Base-by-base conservation (phyloP, 2,329 filamentous ascomycete species). In the Venturia nashicola region DNA sequence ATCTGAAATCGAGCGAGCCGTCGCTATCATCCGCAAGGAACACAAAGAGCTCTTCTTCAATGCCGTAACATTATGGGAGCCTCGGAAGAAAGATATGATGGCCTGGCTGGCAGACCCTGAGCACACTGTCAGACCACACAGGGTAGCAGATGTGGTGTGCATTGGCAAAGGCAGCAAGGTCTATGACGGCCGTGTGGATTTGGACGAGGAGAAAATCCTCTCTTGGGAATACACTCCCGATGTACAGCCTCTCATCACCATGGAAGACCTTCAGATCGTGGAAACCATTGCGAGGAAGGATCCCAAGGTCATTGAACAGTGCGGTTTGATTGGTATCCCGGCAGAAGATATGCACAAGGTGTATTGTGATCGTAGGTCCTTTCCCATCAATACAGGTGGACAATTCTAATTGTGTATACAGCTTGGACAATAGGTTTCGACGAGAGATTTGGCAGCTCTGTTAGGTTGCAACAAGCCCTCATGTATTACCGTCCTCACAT, bases 351-450 rank as follows among this genome's bases (percentile, higher is more conserved):
- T 97, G 92, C 79, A 94, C 79, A 96, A 96, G 76, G 90, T 97
- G 59, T 96, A 95, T 78, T 96, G 91, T 75, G 92, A 97, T 73
- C 91, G 85, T 82, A 73, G 76, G 82, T 81, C 43, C 5, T 18
- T 6, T 40, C 12, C 27, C 27, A 27, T 27, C 27, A 27, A 2
- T 27, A 27, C 27, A 27, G 1, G 54, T 59, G 39, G 59, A 51
- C 23, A 32, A 44, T 43, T 60, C 32, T 20, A 27, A 65, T 27
- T 54, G 57, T 68, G 11, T 70, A 43, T 61, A 11, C 66, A 86
- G 83, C 90, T 12, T 97, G 92, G 92, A 96, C 92, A 0, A 96
- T 97, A 74, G 92, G 92, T 60, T 96, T 91, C 72, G 92, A 97
- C 70, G 90, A 95, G 77, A 87, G 92, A 55, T 94, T 91, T 70